A percentile compares a stretch with the other conserved stretches of the same genome.
Evolutionary conservation across 768 basidiomycete species (phyloP).

Genomic region (Trametes coccinea): DNA sequence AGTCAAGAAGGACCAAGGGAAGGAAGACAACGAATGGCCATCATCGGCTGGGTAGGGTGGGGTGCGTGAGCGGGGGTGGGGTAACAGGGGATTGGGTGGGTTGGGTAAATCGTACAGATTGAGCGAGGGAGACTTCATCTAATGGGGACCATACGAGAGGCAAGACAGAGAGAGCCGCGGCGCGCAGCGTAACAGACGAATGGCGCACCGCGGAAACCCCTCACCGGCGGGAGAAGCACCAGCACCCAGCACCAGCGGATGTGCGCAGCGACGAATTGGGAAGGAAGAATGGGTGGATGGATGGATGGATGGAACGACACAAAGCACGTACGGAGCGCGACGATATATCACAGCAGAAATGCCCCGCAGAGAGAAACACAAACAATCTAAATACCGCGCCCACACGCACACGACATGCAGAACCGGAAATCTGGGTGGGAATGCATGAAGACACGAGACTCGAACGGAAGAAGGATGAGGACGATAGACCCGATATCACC

Average conservation of each 20-base stretch:
- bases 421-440: background rate
- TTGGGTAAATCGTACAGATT: background rate
- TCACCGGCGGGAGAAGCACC: background rate
- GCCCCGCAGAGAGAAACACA: background rate
- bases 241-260: slow-evolving; percentile 3
- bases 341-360: background rate
- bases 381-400: background rate
- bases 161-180: background rate
- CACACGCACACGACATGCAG: background rate
- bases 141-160: slow-evolving; percentile 12
- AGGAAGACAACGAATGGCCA: background rate
- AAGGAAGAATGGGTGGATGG: background rate
- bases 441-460: background rate
- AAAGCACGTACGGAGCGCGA: too few species aligned
- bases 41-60: background rate
- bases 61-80: background rate
- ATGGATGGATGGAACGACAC: too few species aligned
- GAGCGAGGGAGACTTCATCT: slow-evolving; percentile 8
- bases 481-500: slow-evolving; percentile 10
- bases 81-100: background rate
- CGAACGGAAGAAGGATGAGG: background rate
- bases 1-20: background rate
- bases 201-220: background rate
- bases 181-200: background rate
- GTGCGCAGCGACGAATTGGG: background rate